Evolutionary conservation across 129 eudicot genomes (phyloP).

Genomic region (Arctium lappa): DNA sequence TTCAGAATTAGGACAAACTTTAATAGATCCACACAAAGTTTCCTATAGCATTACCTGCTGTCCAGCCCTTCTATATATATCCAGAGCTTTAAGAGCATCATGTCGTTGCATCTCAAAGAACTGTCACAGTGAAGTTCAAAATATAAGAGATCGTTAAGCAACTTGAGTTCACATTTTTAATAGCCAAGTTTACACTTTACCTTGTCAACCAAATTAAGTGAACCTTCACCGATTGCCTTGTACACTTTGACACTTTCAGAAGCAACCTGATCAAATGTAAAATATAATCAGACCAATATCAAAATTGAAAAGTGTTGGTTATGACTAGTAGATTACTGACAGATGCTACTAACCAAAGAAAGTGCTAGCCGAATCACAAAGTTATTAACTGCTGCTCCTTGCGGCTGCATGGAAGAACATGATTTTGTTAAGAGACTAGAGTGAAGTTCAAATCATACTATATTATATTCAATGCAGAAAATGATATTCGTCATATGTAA

Average conservation of each 20-base stretch:
- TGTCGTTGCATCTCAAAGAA: slow-evolving; percentile 90
- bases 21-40: not conserved
- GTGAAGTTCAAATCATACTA: not conserved
- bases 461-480: not conserved
- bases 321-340: not conserved
- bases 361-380: slow-evolving; percentile 77
- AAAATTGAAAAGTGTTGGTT: not conserved
- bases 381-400: slow-evolving; percentile 83
- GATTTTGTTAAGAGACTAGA: not conserved
- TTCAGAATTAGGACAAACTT: not conserved
- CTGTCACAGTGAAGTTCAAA: slow-evolving; percentile 35
- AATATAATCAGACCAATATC: not conserved
- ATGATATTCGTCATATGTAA: not conserved
- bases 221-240: slow-evolving; percentile 78
- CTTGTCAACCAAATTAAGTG: slow-evolving; percentile 83
- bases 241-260: slow-evolving; percentile 77
- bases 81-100: slow-evolving; percentile 73
- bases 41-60: slow-evolving; percentile 50
- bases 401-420: slow-evolving; percentile 59
- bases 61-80: slow-evolving; percentile 79
- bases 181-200: slow-evolving; percentile 26
- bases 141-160: not conserved
- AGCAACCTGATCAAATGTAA: slow-evolving; percentile 54
- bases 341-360: slow-evolving; percentile 57
- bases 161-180: not conserved